Base-by-base conservation (phyloP, 2,329 filamentous ascomycete species). In the Immersiporthe knoxdaviesiana region DNA sequence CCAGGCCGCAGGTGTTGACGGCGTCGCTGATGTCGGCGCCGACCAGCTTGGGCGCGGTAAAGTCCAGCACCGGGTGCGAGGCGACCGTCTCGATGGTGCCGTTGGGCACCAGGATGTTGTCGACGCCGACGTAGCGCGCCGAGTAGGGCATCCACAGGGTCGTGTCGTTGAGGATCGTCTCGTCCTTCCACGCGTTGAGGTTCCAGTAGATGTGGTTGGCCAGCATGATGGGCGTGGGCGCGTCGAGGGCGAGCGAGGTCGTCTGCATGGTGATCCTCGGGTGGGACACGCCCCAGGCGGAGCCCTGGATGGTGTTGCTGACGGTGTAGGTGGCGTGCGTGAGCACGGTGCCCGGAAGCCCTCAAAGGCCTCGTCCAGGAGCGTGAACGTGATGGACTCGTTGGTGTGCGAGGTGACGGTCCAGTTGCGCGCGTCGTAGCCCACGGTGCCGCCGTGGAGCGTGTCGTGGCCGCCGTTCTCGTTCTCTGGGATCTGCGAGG, bases 121-220 rank as follows among this genome's bases (percentile, higher is more conserved):
- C 67, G 39, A 68, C 52, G 39, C 62, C 61, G 30, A 68, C 44
- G 61, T 60, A 68, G n/a, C 67, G 61, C 39, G n/a, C 27, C 37
- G 67, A 41, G 44, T 68, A 68, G 18, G 67, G 67, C 67, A 68
- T 65, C 67, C 67, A 68, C 8, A 68, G 41, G 2, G 67, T 68
- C 24, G 66, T 68, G 54, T 68, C 67, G 39, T 68, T 68, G 37
- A 68, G 56, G 30, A 68, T 64, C 21, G 67, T 68, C 10, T 41
- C 27, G 30, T 68, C 67, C 47, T 68, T 68, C 39, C 39, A 68
- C 8, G 67, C 67, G 62, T 68, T 68, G n/a, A 68, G 62, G 62
- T 68, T 68, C 67, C 67, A 68, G 62, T 68, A 68, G 41, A 68
- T 68, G 54, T 68, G 67, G 54, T 68, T 68, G 21, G 67, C 67